Evolutionary conservation across 768 basidiomycete genomes (phyloP), one percentile per base, ranked within the genome.

Genomic region (Lactarius sanguifluus): DNA sequence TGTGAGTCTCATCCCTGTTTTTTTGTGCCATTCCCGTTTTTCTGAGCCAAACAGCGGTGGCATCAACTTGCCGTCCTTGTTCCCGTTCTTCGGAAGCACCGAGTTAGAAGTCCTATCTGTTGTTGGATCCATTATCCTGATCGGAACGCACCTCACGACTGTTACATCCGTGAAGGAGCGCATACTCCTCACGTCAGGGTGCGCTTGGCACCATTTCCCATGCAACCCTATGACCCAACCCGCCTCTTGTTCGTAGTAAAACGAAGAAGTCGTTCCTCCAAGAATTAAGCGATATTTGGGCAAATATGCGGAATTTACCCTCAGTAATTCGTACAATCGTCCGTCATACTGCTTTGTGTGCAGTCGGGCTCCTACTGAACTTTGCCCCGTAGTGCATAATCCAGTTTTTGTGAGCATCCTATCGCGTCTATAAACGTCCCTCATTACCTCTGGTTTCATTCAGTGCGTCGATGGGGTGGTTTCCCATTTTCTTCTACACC

Each of bases 401-500:
- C 23, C 90, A 92, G 77, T 90, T 91, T 75, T 91, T 92, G 88
- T 92, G 73, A 71, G 45, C 41, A 40, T 13, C 18, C 18, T 40
- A 50, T 43, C 28, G 12, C 12, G 8, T 57, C 23, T 60, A 47
- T 52, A 55, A 36, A 54, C 62, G 18, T 60, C 41, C 20, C 54
- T 56, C 56, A 63, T 52, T 8, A 59, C 30, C 20, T 13, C 34
- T 59, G 41, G 45, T 50, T 38, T 13, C 64, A 93, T 38, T 13
- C 64, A 93, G 92, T 67, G 83, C 87, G 15, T 96, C 87, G 87
- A 81, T 95, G 66, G 91, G 86, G 9, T 98, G 96, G 96, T 97
- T 96, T 73, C 95, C 96, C 0, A 78, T 94, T 30, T 81, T 96
- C 1, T 95, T 96, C 77, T 96, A 94, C 79, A 89, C 88, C 3